Evolutionary conservation across 2,329 filamentous ascomycete genomes (phyloP).

Genomic region (Acephala macrosclerotiorum): DNA sequence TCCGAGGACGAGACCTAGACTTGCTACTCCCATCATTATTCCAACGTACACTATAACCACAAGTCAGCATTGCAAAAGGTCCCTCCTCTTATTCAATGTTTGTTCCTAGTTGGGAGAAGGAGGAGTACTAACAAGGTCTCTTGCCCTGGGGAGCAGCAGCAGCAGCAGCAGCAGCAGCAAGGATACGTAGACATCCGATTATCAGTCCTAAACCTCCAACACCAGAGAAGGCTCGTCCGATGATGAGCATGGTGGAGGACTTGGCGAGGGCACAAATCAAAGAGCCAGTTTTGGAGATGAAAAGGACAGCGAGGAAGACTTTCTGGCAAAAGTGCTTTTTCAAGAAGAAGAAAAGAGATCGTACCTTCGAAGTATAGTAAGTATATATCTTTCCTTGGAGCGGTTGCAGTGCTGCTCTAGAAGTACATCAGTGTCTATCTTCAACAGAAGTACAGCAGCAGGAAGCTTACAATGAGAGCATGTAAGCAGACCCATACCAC

Average conservation of each 20-base stretch:
- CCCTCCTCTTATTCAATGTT: not conserved
- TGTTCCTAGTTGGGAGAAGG: not conserved
- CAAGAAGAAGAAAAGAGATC: not conserved
- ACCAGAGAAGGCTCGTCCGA: slow-evolving; percentile 44
- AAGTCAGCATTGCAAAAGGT: not conserved
- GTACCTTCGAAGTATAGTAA: slow-evolving; percentile 29
- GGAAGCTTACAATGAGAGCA: slow-evolving; percentile 45
- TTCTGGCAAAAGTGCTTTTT: not conserved
- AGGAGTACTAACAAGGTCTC: slow-evolving; percentile 8
- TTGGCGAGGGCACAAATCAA: slow-evolving; percentile 45
- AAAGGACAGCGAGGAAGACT: slow-evolving; percentile 37
- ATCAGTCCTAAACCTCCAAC: slow-evolving; percentile 42
- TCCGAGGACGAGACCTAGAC: not conserved
- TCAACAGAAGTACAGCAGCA: slow-evolving; percentile 41
- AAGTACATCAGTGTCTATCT: slow-evolving; percentile 41
- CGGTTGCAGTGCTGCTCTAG: slow-evolving; percentile 29
- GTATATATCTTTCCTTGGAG: slow-evolving; percentile 29
- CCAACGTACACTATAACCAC: slow-evolving; percentile 39
- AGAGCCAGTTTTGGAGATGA: slow-evolving; percentile 46
- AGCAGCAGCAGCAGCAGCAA: not conserved
- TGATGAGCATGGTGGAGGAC: slow-evolving; percentile 44
- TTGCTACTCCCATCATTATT: slow-evolving; percentile 34
- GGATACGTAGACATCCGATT: slow-evolving; percentile 35
- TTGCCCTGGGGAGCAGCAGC: not conserved
- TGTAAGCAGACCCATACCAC: slow-evolving; percentile 52